Base-by-base conservation (phyloP, 176 grass and related monocot genomes). In the Coix lacrymajobi region DNA sequence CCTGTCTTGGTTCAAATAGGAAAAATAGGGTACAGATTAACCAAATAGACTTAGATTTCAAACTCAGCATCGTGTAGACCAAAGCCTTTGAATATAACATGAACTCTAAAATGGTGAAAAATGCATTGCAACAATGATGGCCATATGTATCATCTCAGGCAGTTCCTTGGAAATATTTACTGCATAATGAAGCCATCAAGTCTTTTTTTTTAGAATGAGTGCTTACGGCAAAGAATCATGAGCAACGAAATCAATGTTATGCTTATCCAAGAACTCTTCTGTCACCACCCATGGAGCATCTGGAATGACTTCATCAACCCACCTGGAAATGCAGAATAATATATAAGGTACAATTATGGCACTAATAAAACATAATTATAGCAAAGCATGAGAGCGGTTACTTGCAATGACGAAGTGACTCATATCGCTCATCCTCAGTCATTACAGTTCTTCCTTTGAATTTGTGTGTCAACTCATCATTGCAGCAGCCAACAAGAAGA, bases 321-420 rank as follows among this genome's bases (percentile, higher is more conserved):
- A 97, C 77, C 94, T 97, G 31, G 28, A 62, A 70, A 88, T 52
- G 80, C 46, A 80, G 44, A 85, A 69, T 54, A 46, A 38, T 48
- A 78, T 48, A 73, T 37, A 29, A 78, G 19, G 36, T 66, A 58
- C 22, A 66, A 25, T n/a, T 34, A 31, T 41, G 2, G 11, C 24
- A 38, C 19, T 79, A 17, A 49, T 10, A 31, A 66, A 32, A 66
- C 38, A 20, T 16, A 58, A 81, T 24, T 57, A 57, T 57, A 26
- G 84, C 39, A 86, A 63, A 84, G 64, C 51, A 69, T 71, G 52
- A 17, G 4, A 74, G 32, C 11, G 20, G 73, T 76, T 96, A 96
- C 94, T 93, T 97, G 94, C 94, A 97, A 76, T 97, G 94, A 25
- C 94, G 94, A 89, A 97, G 91, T 76, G 94, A 97, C 81, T 97